Conservation (phyloP, 2,329 filamentous ascomycete genomes). For the Ilyonectria robusta region DNA sequence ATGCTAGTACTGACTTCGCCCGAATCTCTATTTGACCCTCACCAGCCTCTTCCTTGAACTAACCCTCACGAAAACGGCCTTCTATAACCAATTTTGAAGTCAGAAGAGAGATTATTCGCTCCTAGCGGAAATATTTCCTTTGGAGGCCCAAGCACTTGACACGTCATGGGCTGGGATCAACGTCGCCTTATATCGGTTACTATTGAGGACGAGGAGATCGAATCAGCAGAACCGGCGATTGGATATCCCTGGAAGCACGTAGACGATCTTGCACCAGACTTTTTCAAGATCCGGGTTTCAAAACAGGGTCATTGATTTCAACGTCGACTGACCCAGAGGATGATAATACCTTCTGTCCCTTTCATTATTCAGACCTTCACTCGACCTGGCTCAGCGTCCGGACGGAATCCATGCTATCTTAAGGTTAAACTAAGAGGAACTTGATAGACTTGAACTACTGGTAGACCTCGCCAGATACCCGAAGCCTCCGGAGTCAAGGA, state of each 20-base stretch:
- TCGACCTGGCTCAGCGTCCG: constrained; percentile 34
- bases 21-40: too few relatives aligned
- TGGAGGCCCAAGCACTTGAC: constrained; percentile 42
- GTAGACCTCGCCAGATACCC: constrained; percentile 44
- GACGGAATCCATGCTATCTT: constrained; percentile 33
- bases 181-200: constrained; percentile 46
- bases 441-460: constrained; percentile 45
- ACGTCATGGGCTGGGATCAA: constrained; percentile 47
- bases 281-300: too few relatives aligned
- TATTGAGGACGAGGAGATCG: constrained; percentile 43
- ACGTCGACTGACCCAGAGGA: constrained; percentile 43
- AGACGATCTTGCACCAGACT: constrained; percentile 29
- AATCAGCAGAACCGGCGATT: constrained; percentile 35
- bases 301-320: constrained; percentile 36
- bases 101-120: too few relatives aligned
- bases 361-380: constrained; percentile 42
- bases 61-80: too few relatives aligned
- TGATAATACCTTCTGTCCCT: constrained; percentile 44
- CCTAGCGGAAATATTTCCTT: neutral
- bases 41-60: too few relatives aligned
- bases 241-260: constrained; percentile 42
- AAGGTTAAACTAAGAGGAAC: constrained; percentile 45
- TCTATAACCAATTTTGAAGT: too few relatives aligned
- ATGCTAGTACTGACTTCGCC: too few relatives aligned
- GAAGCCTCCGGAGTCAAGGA: too few relatives aligned